Base-by-base conservation (phyloP, 345 rosid species). In the Microcos paniculata region DNA sequence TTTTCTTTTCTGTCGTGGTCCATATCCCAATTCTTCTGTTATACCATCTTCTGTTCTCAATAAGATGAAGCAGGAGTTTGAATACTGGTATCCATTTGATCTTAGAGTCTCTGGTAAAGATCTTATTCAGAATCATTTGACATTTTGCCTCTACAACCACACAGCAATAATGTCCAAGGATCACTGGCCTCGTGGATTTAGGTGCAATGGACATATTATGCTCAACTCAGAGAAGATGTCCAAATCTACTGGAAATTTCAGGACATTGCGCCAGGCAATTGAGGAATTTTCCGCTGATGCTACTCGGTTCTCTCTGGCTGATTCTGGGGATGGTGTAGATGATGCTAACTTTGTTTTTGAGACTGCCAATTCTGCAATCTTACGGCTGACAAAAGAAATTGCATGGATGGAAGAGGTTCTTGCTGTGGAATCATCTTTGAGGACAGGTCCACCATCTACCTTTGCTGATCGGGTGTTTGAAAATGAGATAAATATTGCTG, bases 21-120 rank as follows among this genome's bases (percentile, higher is more conserved):
- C 85, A 16, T 78, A 81, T 65, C 98, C 98, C 2, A 62, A 80
- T 46, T 80, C 94, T 62, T 88, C 94, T 9, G 76, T 76, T 74
- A 89, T 94, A 26, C 80, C 92, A 0, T 42, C 88, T 21, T 80
- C 88, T 59, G 28, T 85, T 53, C 92, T 94, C 48, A 79, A 83
- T 28, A 86, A 85, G 82, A 94, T 94, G 98, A 94, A 90, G 87
- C 88, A 85, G 76, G 98, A 94, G 81, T 94, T 94, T 84, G 93
- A 92, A 40, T 94, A 94, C 71, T 90, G 98, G 97, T 94, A 94
- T 73, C 98, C 98, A 3, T 91, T 90, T 73, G 98, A 94, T 82
- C 89, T 94, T 40, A 89, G 98, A 73, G 96, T 86, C 45, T 94
- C 97, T 46, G 97, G 98, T 42, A 94, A 94, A 86, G 98, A 94